These are phyloP conservation scores for Massarina eburnea DNA, from an alignment of 2,329 filamentous ascomycete species.

Conservation along the genomic window DNA sequence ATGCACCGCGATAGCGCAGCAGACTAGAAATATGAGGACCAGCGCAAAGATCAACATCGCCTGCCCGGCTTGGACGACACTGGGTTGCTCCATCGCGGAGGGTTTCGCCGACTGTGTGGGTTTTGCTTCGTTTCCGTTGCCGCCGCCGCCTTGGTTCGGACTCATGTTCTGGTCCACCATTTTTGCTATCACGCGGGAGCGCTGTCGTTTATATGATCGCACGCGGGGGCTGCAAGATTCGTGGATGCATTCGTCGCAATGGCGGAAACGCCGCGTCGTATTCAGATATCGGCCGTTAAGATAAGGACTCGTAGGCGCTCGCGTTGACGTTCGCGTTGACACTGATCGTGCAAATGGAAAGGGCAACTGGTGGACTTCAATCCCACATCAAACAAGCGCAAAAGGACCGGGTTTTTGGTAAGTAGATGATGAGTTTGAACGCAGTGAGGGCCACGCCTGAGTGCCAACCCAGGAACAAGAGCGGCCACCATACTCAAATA, in stretches of 20 bases:
- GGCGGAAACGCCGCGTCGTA: slow-evolving; percentile 1
- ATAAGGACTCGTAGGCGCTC: not conserved
- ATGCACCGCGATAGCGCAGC: slow-evolving; percentile 11
- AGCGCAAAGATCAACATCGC: slow-evolving; percentile 22
- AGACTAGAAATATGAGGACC: slow-evolving; percentile 19
- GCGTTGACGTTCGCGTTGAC: not conserved
- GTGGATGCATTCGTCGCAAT: slow-evolving; percentile 8
- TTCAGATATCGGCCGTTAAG: slow-evolving; percentile 3
- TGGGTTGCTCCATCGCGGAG: slow-evolving; percentile 5
- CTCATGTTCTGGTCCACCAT: slow-evolving; percentile 15
- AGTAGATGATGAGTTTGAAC: slow-evolving; percentile 1
- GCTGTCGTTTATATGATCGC: slow-evolving; percentile 3
- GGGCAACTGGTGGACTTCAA: no score
- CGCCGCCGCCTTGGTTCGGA: slow-evolving; percentile 3
- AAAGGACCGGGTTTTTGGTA: no score
- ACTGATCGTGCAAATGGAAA: no score
- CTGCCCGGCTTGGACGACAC: slow-evolving; percentile 17
- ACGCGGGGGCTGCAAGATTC: not conserved
- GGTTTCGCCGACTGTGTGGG: not conserved
- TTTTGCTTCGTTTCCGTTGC: not conserved
- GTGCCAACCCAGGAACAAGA: slow-evolving; percentile 4
- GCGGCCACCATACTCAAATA: slow-evolving; percentile 12
- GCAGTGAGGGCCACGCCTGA: slow-evolving; percentile 8
- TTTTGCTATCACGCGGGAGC: not conserved
- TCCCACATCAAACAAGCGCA: no score